Evolutionary conservation across 306 rosid species (phyloP).

Genomic region (Mucuna pruriens): DNA sequence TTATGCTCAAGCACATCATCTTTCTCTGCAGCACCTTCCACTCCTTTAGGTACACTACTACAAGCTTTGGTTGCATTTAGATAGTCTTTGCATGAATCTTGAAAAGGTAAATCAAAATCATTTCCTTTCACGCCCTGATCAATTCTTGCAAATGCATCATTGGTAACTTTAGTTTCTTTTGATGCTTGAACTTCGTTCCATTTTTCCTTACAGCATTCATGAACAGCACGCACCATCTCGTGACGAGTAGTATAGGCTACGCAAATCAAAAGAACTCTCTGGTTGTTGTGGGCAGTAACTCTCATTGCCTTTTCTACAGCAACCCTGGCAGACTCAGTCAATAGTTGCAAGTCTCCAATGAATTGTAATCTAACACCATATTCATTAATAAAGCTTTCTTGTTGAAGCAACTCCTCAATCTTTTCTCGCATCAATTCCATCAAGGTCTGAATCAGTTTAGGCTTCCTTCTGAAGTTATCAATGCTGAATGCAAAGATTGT

Average conservation of each 20-base stretch:
- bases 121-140: slow-evolving; percentile 36
- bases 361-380: slow-evolving; percentile 66
- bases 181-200: slow-evolving; percentile 48
- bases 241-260: slow-evolving; percentile 75
- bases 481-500: slow-evolving; percentile 89
- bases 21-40: slow-evolving; percentile 24
- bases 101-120: slow-evolving; percentile 35
- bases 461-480: slow-evolving; percentile 70
- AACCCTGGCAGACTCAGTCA: slow-evolving; percentile 59
- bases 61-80: slow-evolving; percentile 28
- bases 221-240: slow-evolving; percentile 67
- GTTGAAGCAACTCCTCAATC: slow-evolving; percentile 64
- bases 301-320: slow-evolving; percentile 73
- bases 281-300: slow-evolving; percentile 63
- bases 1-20: slow-evolving; percentile 28
- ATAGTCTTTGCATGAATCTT: slow-evolving; percentile 36
- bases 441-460: slow-evolving; percentile 61
- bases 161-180: slow-evolving; percentile 32
- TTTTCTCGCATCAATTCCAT: slow-evolving; percentile 81
- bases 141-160: slow-evolving; percentile 36
- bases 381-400: slow-evolving; percentile 55
- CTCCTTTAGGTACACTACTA: slow-evolving; percentile 10
- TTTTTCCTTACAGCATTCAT: slow-evolving; percentile 65
- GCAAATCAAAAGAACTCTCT: slow-evolving; percentile 57
- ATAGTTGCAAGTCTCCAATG: slow-evolving; percentile 66